Evolutionary conservation across 2,329 filamentous ascomycete genomes (phyloP).

Genomic region (Plectosphaerella plurivora): DNA sequence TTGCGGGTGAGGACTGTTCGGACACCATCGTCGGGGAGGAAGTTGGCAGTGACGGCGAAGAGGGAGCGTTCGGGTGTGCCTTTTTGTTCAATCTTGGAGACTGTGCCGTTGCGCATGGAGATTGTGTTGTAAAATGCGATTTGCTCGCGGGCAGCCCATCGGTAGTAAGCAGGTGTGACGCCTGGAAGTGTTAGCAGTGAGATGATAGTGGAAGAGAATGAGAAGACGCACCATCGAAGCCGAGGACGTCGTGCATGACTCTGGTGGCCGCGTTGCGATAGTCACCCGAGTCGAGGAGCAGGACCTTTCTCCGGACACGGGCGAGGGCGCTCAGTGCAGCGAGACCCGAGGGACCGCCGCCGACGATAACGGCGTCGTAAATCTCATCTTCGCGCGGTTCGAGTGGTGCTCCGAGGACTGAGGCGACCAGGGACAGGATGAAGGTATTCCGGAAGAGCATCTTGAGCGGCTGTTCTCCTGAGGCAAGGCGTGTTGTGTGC

Average conservation of each 20-base stretch:
- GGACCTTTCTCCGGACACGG: slow-evolving; percentile 48
- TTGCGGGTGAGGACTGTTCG: slow-evolving; percentile 42
- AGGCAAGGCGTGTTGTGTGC: too few species aligned
- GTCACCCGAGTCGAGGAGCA: slow-evolving; percentile 53
- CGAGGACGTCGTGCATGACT: slow-evolving; percentile 58
- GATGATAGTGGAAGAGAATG: background rate
- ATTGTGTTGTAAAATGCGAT: slow-evolving; percentile 46
- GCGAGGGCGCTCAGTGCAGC: slow-evolving; percentile 52
- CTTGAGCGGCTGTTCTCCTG: background rate
- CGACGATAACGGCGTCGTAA: slow-evolving; percentile 54
- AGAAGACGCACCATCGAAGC: slow-evolving; percentile 46
- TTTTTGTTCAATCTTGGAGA: slow-evolving; percentile 34
- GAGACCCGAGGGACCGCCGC: slow-evolving; percentile 54
- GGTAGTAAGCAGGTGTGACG: slow-evolving; percentile 49
- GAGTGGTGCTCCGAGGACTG: slow-evolving; percentile 2
- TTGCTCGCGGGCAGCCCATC: slow-evolving; percentile 47
- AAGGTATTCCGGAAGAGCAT: background rate
- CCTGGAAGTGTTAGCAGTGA: slow-evolving; percentile 27
- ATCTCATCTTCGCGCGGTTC: background rate
- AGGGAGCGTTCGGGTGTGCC: slow-evolving; percentile 29
- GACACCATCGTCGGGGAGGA: slow-evolving; percentile 8
- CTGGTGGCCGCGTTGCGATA: slow-evolving; percentile 55
- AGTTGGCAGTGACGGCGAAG: slow-evolving; percentile 35
- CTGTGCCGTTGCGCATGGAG: slow-evolving; percentile 37
- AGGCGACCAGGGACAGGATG: slow-evolving; percentile 2